Conservation (phyloP, 2,329 filamentous ascomycete genomes). For the Diaporthe australafricana region DNA sequence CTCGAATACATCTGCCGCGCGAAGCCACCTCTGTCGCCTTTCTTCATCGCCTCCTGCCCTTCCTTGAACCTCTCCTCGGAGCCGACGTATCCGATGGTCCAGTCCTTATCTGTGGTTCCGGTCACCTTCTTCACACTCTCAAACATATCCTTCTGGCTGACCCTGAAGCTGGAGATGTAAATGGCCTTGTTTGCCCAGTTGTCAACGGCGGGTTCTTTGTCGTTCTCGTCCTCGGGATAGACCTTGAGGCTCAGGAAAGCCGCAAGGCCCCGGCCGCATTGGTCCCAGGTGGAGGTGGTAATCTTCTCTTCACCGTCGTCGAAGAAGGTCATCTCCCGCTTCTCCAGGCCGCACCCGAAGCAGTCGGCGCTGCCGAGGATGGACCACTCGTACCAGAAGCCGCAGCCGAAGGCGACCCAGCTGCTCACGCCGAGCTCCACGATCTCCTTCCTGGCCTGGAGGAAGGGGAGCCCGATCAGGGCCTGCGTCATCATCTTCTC, state of each 20-base stretch:
- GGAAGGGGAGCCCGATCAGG: slow-evolving; percentile 41
- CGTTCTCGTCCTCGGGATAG: slow-evolving; percentile 53
- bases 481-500: slow-evolving; percentile 52
- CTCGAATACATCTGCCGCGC: slow-evolving; percentile 65
- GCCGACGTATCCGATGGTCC: slow-evolving; percentile 63
- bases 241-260: slow-evolving; percentile 57
- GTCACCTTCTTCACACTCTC: slow-evolving; percentile 67
- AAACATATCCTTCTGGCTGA: slow-evolving; percentile 74
- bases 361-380: slow-evolving; percentile 47
- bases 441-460: slow-evolving; percentile 50
- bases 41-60: slow-evolving; percentile 57
- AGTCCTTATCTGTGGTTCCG: slow-evolving; percentile 66
- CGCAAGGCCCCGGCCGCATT: slow-evolving; percentile 66
- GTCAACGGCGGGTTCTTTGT: slow-evolving; percentile 52
- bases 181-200: slow-evolving; percentile 60
- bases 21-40: slow-evolving; percentile 59
- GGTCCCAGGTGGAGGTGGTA: slow-evolving; percentile 67
- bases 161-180: slow-evolving; percentile 65
- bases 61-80: slow-evolving; percentile 59
- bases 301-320: slow-evolving; percentile 68
- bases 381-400: slow-evolving; percentile 67
- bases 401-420: slow-evolving; percentile 58
- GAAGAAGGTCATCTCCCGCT: slow-evolving; percentile 56
- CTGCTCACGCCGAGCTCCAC: slow-evolving; percentile 53
- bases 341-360: slow-evolving; percentile 63